A percentile compares a stretch with the other conserved stretches of the same genome.
Conservation (phyloP, 805 yeast genomes). For the Pichia rugopelliculosa region DNA sequence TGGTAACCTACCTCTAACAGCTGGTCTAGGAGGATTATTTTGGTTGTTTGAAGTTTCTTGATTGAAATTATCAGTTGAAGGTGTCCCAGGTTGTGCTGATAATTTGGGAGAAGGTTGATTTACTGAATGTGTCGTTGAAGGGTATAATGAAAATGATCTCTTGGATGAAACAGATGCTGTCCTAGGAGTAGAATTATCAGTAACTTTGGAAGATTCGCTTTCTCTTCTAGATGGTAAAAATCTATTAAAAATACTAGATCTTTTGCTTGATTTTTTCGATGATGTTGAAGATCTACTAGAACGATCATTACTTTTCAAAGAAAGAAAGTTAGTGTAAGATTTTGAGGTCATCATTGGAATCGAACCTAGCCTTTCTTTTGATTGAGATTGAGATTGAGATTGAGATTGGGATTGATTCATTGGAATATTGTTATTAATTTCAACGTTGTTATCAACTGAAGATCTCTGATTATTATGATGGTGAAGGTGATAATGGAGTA, state of each 20-base stretch:
- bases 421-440: background rate
- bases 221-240: constrained; percentile 25
- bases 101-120: background rate
- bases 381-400: background rate
- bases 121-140: background rate
- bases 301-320: constrained; percentile 9
- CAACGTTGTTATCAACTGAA: background rate
- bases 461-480: background rate
- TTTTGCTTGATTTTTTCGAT: constrained; percentile 14
- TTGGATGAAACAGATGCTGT: background rate
- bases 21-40: background rate
- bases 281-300: background rate
- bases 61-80: background rate
- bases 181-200: background rate
- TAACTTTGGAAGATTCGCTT: constrained; percentile 13
- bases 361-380: background rate
- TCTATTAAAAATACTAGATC: constrained; percentile 20
- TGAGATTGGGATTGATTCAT: no score
- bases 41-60: background rate
- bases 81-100: background rate
- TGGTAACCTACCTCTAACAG: background rate
- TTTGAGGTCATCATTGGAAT: constrained; percentile 7
- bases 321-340: constrained; percentile 27
- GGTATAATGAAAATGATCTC: background rate
- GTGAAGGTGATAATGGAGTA: background rate